Evolutionary conservation across 768 basidiomycete genomes (phyloP), one percentile per base, ranked within the genome.

Genomic region (Lentinula raphanica): DNA sequence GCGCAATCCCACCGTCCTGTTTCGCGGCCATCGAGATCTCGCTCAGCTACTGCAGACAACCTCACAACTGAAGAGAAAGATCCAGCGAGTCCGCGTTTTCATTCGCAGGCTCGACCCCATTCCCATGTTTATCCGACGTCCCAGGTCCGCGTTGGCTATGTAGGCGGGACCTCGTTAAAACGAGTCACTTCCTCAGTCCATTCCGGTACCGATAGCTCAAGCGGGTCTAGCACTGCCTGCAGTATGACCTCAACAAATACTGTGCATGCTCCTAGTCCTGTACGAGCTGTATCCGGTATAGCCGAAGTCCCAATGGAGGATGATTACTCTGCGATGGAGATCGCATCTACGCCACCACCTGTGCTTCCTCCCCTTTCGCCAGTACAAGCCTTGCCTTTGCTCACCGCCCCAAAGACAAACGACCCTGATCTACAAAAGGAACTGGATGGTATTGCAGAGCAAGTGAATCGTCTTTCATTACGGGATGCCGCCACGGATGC

Each of bases 371-470:
- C 23, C 23, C 35, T n/a, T 25, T 15, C 9, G 17, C 49, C 39
- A 15, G 13, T 53, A 8, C 42, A 62, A 15, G 29, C 48, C 35
- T 58, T 76, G 27, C 76, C 79, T 23, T 64, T 75, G 38, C 68
- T 81, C 31, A 70, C 71, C 6, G 75, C 79, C 1, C 81, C 80
- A 1, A 72, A 71, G 45, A 71, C 72, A 11, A 66, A 65, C 1
- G 74, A 79, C 42, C 68, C 69, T 27, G 73, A 74, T 35, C 63
- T 76, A 29, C 81, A 78, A 66, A 64, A 64, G 42, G 70, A 74
- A 8, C 74, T 79, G 56, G 76, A 77, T 39, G 76, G 78, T 21
- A 74, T 79, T 39, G 74, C 81, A 15, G 75, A 76, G 25, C 76
- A 76, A 58, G 73, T 79, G 53, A 80, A 80, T 62, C 63, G 74